Percentiles rank a stretch among this genome's conserved stretches.
Conservation (phyloP, 2,329 filamentous ascomycete genomes). For the Penicillium expansum region DNA sequence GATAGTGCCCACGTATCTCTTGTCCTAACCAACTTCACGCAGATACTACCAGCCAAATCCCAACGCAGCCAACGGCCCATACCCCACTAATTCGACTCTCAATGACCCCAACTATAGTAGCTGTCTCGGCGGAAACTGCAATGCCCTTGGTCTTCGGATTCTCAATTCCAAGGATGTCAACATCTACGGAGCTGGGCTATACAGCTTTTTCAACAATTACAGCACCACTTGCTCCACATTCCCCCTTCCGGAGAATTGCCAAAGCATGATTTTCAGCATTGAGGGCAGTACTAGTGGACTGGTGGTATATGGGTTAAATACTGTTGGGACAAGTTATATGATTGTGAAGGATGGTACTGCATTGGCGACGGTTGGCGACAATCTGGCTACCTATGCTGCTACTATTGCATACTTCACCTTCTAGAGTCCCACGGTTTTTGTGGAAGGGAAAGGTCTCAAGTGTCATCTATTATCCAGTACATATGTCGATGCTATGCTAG, state of each 20-base stretch:
- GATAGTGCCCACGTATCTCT: not conserved
- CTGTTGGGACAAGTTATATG: conserved; percentile 47
- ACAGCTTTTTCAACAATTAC: conserved; percentile 57
- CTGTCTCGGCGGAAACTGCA: conserved; percentile 33
- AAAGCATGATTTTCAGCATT: conserved; percentile 50
- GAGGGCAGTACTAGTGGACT: conserved; percentile 38
- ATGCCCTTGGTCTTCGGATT: conserved; percentile 52
- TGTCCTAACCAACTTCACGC: not conserved
- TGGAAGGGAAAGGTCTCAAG: not conserved
- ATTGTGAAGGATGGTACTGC: conserved; percentile 46
- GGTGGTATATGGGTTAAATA: conserved; percentile 50
- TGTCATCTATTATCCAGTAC: not conserved
- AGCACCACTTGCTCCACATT: conserved; percentile 43
- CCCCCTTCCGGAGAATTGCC: conserved; percentile 44
- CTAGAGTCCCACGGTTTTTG: not conserved
- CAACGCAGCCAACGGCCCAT: conserved; percentile 33
- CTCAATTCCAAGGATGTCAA: conserved; percentile 44
- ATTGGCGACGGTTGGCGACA: conserved; percentile 47
- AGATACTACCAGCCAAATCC: conserved; percentile 42
- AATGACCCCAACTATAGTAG: conserved; percentile 38
- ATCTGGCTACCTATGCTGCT: conserved; percentile 47
- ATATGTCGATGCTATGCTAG: not conserved
- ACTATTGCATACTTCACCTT: conserved; percentile 44
- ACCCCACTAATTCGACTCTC: conserved; percentile 28
- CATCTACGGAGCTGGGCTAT: conserved; percentile 53